phyloP scores from a whole-genome alignment of 345 rosid genomes.

The Turnera subulata region DNA sequence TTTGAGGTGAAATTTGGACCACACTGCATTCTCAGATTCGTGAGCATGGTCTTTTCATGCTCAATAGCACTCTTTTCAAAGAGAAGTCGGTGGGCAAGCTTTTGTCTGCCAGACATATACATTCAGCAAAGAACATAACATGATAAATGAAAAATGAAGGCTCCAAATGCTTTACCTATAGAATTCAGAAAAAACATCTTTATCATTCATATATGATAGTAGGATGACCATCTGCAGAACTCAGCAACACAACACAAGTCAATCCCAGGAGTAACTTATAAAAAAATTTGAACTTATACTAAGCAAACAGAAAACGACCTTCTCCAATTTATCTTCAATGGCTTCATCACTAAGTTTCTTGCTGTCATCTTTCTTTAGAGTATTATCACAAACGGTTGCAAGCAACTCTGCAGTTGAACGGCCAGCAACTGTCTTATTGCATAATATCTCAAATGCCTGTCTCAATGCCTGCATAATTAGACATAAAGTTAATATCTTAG shows the following conservation, averaged over 20 bases:
- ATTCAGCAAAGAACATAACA: neutral
- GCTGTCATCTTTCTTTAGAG: slow-evolving; percentile 63
- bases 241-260: slow-evolving; percentile 6
- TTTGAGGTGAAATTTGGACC: slow-evolving; percentile 64
- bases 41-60: slow-evolving; percentile 71
- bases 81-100: slow-evolving; percentile 62
- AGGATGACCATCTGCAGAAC: slow-evolving; percentile 77
- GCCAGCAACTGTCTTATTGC: slow-evolving; percentile 58
- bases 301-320: slow-evolving; percentile 32
- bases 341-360: slow-evolving; percentile 70
- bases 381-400: slow-evolving; percentile 63
- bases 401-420: slow-evolving; percentile 61
- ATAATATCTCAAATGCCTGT: slow-evolving; percentile 65
- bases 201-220: slow-evolving; percentile 77
- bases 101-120: slow-evolving; percentile 38
- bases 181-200: slow-evolving; percentile 83
- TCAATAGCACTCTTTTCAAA: slow-evolving; percentile 71
- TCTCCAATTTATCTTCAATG: slow-evolving; percentile 61
- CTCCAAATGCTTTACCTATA: slow-evolving; percentile 43
- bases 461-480: slow-evolving; percentile 48
- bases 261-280: too few species aligned
- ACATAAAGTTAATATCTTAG: slow-evolving; percentile 1
- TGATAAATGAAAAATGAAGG: neutral
- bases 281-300: neutral
- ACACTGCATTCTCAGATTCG: slow-evolving; percentile 65